Evolutionary conservation across 140 eudicot genomes (phyloP).

Genomic region (Oenanthe javanica): DNA sequence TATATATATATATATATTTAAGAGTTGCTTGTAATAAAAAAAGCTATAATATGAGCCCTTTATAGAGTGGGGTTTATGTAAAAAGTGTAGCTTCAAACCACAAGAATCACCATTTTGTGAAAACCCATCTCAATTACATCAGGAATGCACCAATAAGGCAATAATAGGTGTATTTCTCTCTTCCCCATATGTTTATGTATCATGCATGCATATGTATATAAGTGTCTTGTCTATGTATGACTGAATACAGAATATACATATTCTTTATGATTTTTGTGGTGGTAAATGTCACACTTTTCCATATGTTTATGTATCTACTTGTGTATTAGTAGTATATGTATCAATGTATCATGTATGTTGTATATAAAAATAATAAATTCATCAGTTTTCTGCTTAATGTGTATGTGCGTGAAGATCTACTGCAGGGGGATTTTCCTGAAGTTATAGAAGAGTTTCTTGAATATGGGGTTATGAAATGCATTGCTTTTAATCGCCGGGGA

Average conservation of each 20-base stretch:
- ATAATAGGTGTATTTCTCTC: conserved; percentile 29
- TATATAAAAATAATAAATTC: too few species aligned
- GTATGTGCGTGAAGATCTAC: conserved; percentile 46
- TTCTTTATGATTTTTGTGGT: neutral
- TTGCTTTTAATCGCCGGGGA: conserved; percentile 91
- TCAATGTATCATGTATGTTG: neutral
- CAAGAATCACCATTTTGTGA: neutral
- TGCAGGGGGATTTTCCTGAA: conserved; percentile 95
- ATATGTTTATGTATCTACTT: neutral
- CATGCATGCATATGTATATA: neutral
- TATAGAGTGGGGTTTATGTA: too few species aligned
- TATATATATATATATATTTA: too few species aligned
- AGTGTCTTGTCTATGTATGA: neutral
- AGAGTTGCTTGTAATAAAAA: too few species aligned
- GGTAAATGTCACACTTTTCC: neutral
- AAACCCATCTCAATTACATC: neutral
- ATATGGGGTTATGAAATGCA: conserved; percentile 77
- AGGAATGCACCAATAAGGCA: conserved; percentile 40
- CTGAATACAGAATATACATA: neutral
- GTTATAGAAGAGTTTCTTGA: conserved; percentile 87
- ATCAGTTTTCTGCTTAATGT: neutral
- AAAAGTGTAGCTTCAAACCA: neutral
- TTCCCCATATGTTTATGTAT: neutral
- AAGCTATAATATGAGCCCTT: too few species aligned
- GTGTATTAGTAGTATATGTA: neutral